phyloP scores from a whole-genome alignment of 176 grass and related monocot species.

The Aegilops speltoides region DNA sequence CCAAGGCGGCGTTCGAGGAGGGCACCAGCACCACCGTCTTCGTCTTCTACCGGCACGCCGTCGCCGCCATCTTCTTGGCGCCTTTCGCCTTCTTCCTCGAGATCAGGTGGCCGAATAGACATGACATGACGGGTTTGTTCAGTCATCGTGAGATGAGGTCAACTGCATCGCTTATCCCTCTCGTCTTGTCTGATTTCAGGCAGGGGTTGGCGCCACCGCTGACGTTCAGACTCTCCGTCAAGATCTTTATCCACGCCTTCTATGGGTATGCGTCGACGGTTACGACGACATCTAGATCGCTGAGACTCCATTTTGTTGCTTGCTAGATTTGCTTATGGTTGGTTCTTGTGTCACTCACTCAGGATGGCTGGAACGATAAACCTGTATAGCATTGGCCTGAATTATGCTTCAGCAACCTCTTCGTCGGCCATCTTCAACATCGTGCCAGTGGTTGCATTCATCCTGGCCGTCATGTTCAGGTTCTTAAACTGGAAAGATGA shows the following conservation, averaged over 20 bases:
- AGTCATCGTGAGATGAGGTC: not conserved
- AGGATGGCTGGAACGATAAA: constrained; percentile 64
- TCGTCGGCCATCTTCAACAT: constrained; percentile 78
- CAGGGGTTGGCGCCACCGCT: constrained; percentile 42
- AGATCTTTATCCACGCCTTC: constrained; percentile 56
- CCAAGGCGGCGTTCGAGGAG: constrained; percentile 64
- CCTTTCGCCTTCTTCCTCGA: constrained; percentile 56
- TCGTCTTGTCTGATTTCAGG: constrained; percentile 26
- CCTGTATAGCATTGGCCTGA: constrained; percentile 68
- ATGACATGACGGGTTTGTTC: not conserved
- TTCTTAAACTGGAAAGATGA: not conserved
- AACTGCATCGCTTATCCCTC: not conserved
- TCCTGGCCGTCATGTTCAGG: constrained; percentile 77
- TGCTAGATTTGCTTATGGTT: not conserved
- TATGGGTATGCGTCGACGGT: constrained; percentile 40
- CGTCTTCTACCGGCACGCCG: constrained; percentile 64
- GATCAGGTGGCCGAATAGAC: constrained; percentile 41
- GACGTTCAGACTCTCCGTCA: constrained; percentile 29
- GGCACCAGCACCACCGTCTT: constrained; percentile 67
- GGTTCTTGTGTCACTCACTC: constrained; percentile 34
- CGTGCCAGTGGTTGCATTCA: constrained; percentile 70
- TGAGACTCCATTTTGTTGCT: not conserved
- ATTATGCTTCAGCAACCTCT: constrained; percentile 61
- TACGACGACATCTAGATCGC: not conserved
- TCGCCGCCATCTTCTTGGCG: constrained; percentile 51